Percentiles rank a stretch among this genome's conserved stretches.
Evolutionary conservation across 495 filamentous ascomycete genomes (phyloP).

Genomic region (Lepidopterella palustris): DNA sequence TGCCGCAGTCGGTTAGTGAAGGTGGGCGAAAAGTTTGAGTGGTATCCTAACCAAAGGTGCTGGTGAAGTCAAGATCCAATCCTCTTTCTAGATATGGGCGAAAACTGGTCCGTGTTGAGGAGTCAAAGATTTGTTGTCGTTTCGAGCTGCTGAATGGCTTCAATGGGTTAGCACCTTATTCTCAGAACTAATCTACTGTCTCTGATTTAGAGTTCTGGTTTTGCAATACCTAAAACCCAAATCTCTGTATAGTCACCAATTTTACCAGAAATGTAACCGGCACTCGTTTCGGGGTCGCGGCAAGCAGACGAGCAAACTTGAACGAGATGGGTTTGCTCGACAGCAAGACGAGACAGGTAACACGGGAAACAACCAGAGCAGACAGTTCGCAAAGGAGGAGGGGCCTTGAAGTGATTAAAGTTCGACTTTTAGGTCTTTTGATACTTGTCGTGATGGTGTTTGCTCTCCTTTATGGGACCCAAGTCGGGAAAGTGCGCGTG

Average conservation of each 20-base stretch:
- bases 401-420: neutral
- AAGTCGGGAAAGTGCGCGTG: slow-evolving; percentile 25
- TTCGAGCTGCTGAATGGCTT: no score
- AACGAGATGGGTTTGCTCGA: slow-evolving; percentile 9
- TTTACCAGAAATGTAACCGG: no score
- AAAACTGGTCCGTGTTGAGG: slow-evolving; percentile 5
- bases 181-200: no score
- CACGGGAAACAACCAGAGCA: slow-evolving; percentile 6
- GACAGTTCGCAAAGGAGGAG: neutral
- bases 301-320: slow-evolving; percentile 11
- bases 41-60: slow-evolving; percentile 2
- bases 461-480: slow-evolving; percentile 22
- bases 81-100: slow-evolving; percentile 5
- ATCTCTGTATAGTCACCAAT: no score
- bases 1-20: slow-evolving; percentile 21
- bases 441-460: slow-evolving; percentile 13
- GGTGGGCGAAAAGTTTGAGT: slow-evolving; percentile 6
- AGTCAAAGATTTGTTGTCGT: no score
- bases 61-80: slow-evolving; percentile 5
- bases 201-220: no score
- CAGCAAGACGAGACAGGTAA: neutral
- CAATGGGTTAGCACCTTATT: no score
- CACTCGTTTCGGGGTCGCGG: no score
- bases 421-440: neutral
- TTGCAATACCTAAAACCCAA: no score